Evolutionary conservation across 1,284 basidiomycete genomes (phyloP).

Genomic region (Uromyces viciae-fabae): DNA sequence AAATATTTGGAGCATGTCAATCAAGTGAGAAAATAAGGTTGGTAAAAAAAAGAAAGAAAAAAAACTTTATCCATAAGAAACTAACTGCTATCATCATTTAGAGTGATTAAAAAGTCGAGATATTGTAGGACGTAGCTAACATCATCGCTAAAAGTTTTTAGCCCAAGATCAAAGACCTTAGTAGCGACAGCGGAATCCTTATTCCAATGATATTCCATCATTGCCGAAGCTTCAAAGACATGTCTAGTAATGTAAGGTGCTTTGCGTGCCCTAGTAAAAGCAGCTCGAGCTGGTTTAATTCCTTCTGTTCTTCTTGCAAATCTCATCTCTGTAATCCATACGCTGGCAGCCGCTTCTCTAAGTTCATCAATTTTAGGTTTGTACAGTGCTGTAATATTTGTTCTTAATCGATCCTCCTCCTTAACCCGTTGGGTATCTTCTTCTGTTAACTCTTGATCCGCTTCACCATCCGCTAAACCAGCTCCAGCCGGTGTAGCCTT

Average conservation of each 20-base stretch:
- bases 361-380: slow-evolving; percentile 59
- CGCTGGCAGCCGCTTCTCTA: slow-evolving; percentile 59
- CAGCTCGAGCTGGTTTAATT: slow-evolving; percentile 68
- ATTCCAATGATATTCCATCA: slow-evolving; percentile 93
- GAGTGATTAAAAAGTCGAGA: slow-evolving; percentile 83
- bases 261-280: slow-evolving; percentile 80
- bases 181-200: slow-evolving; percentile 79
- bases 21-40: no score
- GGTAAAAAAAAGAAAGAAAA: neutral
- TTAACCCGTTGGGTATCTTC: slow-evolving; percentile 50
- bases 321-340: slow-evolving; percentile 83
- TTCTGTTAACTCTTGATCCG: slow-evolving; percentile 56
- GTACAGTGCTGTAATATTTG: slow-evolving; percentile 52
- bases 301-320: slow-evolving; percentile 82
- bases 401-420: slow-evolving; percentile 55
- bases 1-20: neutral
- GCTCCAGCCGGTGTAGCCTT: slow-evolving; percentile 46
- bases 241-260: slow-evolving; percentile 85
- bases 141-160: slow-evolving; percentile 78
- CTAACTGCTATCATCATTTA: slow-evolving; percentile 92
- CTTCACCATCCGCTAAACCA: slow-evolving; percentile 53
- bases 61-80: slow-evolving; percentile 47
- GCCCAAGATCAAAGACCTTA: slow-evolving; percentile 89
- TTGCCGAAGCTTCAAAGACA: slow-evolving; percentile 83
- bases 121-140: slow-evolving; percentile 82